Base-by-base conservation (phyloP, 441 rosid genomes). In the Oxalis stricta region DNA sequence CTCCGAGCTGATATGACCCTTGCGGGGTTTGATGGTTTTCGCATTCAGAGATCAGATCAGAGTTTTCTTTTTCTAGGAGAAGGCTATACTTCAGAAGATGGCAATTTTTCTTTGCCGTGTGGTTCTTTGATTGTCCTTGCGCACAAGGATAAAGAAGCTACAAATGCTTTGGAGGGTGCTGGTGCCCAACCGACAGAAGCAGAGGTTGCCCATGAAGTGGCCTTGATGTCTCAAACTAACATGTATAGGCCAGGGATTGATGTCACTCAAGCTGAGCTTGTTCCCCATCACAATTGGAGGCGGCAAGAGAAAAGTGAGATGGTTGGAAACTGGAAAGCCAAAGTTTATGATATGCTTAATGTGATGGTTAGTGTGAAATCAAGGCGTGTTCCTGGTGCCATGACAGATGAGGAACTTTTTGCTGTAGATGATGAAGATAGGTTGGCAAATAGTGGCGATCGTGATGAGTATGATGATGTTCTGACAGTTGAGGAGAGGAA, bases 381-480 rank as follows among this genome's bases (percentile, higher is more conserved):
- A 0, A 58, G 95, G 7, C 78, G 76, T 64, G 72, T 84, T 16
- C 65, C 66, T 3, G 33, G 32, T 1, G 99, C 99, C 48, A 75
- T 86, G 91, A 86, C 95, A 40, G 99, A 86, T 58, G 96, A 86
- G 59, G 99, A 86, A 52, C 91, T 89, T 37, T n/a, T 89, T 66
- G 65, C 95, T 1, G 91, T 60, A 52, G 94, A 79, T 40, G 77
- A 77, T 41, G 97, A 77, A 48, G 89, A 79, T 13, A 66, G 74
- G 54, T 40, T 66, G 42, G 82, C 56, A 19, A 75, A 70, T 52
- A 73, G 75, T 47, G 77, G 70, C 31, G 94, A 78, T 3, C 54
- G 69, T 18, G 79, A 79, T 29, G 91, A 79, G 23, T 82, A 75
- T 42, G 94, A 77, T 48, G 97, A 73, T 22, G 80, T 84, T 13